Evolutionary conservation across 2,329 filamentous ascomycete genomes (phyloP), one percentile per base, ranked within the genome.

Genomic region (Corynespora cassiicola): DNA sequence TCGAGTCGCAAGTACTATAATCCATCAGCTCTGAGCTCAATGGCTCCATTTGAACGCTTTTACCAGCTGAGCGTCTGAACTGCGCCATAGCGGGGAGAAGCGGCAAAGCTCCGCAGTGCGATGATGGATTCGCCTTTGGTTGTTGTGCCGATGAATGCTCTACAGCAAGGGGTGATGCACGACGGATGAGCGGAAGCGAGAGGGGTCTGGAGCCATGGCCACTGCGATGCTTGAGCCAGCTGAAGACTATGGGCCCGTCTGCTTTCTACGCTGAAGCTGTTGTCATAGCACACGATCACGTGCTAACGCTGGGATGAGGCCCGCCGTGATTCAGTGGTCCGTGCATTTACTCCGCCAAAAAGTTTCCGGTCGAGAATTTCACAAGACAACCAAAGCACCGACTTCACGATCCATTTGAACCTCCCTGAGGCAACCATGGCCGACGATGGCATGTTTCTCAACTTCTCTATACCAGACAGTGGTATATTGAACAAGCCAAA

Each of bases 361-460:
- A 56, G 43, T 51, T 43, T 43, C 36, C 25, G 41, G 35, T 20
- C 25, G 31, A 34, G 36, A 36, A 30, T 31, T 41, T 26, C 40
- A n/a, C n/a, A n/a, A n/a, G n/a, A n/a, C n/a, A n/a, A n/a, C n/a
- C n/a, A n/a, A n/a, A n/a, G n/a, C n/a, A n/a, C n/a, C n/a, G n/a
- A n/a, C n/a, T n/a, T n/a, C n/a, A n/a, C n/a, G n/a, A n/a, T n/a
- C n/a, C n/a, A n/a, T n/a, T n/a, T n/a, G n/a, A 11, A 29, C 33
- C 15, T 28, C n/a, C 18, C 11, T 20, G 6, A 6, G 25, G 10
- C 17, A n/a, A n/a, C n/a, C 24, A 96, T 97, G 91, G 88, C 88
- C 34, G 91, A 97, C 75, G 88, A 95, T 84, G 90, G 90, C 54
- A 87, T 99, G 82, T 80, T 96, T 40, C 76, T 97, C 64, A 97